Base-by-base conservation (phyloP, 83 land plant genomes). In the Larix sibirica region DNA sequence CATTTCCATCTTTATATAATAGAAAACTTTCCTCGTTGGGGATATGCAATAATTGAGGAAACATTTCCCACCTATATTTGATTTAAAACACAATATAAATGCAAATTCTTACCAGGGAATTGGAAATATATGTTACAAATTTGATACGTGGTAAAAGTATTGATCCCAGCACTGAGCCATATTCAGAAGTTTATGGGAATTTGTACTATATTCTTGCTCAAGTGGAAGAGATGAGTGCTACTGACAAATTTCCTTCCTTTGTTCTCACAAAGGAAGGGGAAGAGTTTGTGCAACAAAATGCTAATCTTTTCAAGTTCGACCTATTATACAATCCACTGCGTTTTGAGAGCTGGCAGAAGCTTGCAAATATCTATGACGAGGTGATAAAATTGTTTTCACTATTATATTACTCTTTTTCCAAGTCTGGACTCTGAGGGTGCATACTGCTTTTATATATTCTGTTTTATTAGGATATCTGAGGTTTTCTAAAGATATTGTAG, bases 321-420 rank as follows among this genome's bases (percentile, higher is more conserved):
- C 88, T 98, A 40, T 71, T 96, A n/a, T 98, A 94, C 83, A 98
- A 96, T 79, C 92, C 95, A 69, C 66, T 88, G 82, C 98, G 90
- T 20, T 94, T 96, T 84, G 98, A 96, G 84, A 98, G 99, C 87
- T 98, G 99, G 99, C 89, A 93, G 81, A 86, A 88, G 28, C 97
- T 98, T 88, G 99, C 98, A 61, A 90, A 93, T 84, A 87, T 96
- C 16, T 96, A 90, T 87, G 99, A 98, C 84, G 99, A 98, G 98
- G 99, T 96, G 80, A 71, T 18, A 42, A 44, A 71, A 44, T 81
- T 44, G 33, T 47, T 42, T 14, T 36, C 21, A 24, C 66, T 36
- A 42, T n/a, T 60, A 58, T 79, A 23, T 18, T 24, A 12, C 62
- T 77, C 16, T 26, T 71, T 47, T 56, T n/a, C 62, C 31, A 56